Evolutionary conservation across 805 yeast species (phyloP), one percentile per base, ranked within the genome.

Genomic region (Allodekkera sacchari): DNA sequence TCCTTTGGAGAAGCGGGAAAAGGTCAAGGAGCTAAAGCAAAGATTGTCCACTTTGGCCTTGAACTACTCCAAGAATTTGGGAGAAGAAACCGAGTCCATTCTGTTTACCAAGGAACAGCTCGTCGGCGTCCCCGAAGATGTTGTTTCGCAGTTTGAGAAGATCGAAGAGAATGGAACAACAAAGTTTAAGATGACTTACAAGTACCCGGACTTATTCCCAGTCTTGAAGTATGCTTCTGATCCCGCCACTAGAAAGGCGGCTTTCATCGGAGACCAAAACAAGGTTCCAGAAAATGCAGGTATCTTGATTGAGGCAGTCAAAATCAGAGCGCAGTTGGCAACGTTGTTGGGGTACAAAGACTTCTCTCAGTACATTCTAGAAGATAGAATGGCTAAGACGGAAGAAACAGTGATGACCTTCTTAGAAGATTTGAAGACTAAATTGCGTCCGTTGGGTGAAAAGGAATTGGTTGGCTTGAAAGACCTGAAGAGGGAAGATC

Each of bases 161-260:
- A 59, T 62, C 16, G 57, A 59, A 22, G 45, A 42, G 5, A 66
- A 60, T 14, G 71, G 62, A 15, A 64, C 57, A 12, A 57, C 54
- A 12, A 53, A 58, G 32, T 62, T 53, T 42, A 78, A 78, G 48
- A 79, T 84, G 64, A 79, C 92, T 3, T 82, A 72, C 61, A 83
- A 84, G 53, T 81, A 80, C 47, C 92, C 94, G 1, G 94, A 83
- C 49, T 54, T 79, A 29, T 61, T 78, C 39, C 94, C 94, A 2
- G 79, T 80, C n/a, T 55, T 82, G 53, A 80, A 81, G 51, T 75
- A 75, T 52, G 88, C 94, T 26, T 63, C 66, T 34, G 58, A 57
- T 40, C 66, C 75, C 26, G 69, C 68, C 14, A 81, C 92, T 3
- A 71, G 95, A 58, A 75, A 71, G 47, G 48, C 54, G 9, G 84